phyloP scores from a whole-genome alignment of 129 eudicot species.

The Centella asiatica region DNA sequence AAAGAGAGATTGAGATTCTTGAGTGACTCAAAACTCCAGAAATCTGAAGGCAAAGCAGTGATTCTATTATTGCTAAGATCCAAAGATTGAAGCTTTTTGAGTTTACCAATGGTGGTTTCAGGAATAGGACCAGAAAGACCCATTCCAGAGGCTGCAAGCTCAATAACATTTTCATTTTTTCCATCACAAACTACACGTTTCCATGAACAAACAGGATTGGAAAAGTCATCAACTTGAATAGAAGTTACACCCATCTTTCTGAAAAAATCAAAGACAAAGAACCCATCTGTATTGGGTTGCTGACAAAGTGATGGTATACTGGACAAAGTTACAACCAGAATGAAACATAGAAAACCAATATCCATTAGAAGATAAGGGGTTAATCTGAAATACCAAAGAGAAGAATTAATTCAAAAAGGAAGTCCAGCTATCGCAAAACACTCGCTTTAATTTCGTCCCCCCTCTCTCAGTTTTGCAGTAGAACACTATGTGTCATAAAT shows the following conservation, averaged over 20 bases:
- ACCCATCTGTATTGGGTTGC: constrained; percentile 74
- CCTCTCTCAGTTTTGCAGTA: constrained; percentile 7
- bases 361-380: constrained; percentile 37
- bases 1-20: constrained; percentile 51
- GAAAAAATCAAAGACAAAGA: constrained; percentile 56
- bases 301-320: constrained; percentile 50
- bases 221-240: constrained; percentile 35
- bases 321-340: constrained; percentile 43
- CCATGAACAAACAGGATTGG: constrained; percentile 68
- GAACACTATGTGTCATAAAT: constrained; percentile 8
- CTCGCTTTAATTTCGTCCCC: too few relatives aligned
- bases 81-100: constrained; percentile 51
- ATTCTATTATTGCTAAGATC: constrained; percentile 67
- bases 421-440: constrained; percentile 15
- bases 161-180: constrained; percentile 42
- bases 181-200: constrained; percentile 58
- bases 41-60: constrained; percentile 65
- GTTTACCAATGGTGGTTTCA: constrained; percentile 70
- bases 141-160: constrained; percentile 43
- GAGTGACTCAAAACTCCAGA: constrained; percentile 69
- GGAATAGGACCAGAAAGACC: constrained; percentile 68
- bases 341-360: constrained; percentile 31
- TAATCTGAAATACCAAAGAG: not conserved
- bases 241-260: constrained; percentile 58
- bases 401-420: constrained; percentile 6